These are phyloP conservation scores for Amanita inopinata DNA, from an alignment of 768 basidiomycete species.

Conservation along the genomic window DNA sequence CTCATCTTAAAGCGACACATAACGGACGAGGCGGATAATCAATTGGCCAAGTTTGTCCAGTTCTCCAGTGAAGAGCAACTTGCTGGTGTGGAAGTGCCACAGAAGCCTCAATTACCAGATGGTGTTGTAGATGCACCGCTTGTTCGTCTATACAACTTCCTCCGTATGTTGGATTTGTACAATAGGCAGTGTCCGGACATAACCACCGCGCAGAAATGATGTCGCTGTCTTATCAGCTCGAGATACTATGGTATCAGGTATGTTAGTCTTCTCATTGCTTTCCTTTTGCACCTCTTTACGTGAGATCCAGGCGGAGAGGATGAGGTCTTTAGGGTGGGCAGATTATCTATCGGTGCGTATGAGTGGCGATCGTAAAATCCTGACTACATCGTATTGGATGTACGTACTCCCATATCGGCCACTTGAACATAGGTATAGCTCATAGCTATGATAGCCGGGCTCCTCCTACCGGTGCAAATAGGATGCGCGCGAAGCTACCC, in stretches of 20 bases:
- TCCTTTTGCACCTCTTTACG: neutral
- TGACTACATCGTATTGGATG: constrained; percentile 86
- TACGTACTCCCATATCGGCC: constrained; percentile 23
- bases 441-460: constrained; percentile 18
- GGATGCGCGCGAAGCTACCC: constrained; percentile 38
- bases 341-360: constrained; percentile 67
- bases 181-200: neutral
- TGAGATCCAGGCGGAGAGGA: constrained; percentile 47
- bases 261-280: constrained; percentile 5
- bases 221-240: constrained; percentile 87
- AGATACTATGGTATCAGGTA: constrained; percentile 76
- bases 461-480: constrained; percentile 18
- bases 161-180: constrained; percentile 48
- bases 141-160: constrained; percentile 76
- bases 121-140: constrained; percentile 74
- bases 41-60: constrained; percentile 55
- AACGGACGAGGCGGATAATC: constrained; percentile 61
- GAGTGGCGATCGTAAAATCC: constrained; percentile 52
- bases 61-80: constrained; percentile 31
- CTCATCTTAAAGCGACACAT: constrained; percentile 58
- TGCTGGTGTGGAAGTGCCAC: constrained; percentile 30
- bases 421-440: neutral
- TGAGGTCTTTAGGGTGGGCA: constrained; percentile 82
- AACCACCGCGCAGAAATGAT: constrained; percentile 57
- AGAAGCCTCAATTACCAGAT: constrained; percentile 43